phyloP scores from a whole-genome alignment of 2,329 filamentous ascomycete genomes.

The Monosporascus cannonballus region DNA sequence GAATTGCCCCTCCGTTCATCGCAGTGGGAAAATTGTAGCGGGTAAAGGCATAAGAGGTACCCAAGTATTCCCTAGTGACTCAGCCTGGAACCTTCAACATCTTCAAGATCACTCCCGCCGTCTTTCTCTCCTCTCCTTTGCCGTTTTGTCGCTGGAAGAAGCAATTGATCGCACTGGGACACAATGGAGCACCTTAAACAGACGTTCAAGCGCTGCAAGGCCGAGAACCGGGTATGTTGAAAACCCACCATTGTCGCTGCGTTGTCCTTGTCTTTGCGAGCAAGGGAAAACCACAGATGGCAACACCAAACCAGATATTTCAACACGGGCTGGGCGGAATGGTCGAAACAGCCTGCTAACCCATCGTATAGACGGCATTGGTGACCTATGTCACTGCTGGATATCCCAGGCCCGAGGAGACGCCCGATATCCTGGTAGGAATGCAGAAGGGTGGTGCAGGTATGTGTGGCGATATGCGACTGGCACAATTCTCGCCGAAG shows the following conservation, averaged over 20 bases:
- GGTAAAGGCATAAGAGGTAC: neutral
- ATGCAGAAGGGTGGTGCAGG: slow-evolving; percentile 91
- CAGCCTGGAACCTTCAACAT: neutral
- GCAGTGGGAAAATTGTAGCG: neutral
- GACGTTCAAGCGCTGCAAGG: slow-evolving; percentile 56
- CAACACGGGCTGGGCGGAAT: too few relatives aligned
- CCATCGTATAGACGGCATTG: slow-evolving; percentile 60
- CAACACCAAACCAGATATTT: neutral
- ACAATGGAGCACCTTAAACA: slow-evolving; percentile 53
- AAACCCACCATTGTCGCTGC: neutral
- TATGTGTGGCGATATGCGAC: slow-evolving; percentile 34
- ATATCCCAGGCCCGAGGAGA: slow-evolving; percentile 76
- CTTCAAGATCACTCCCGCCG: neutral
- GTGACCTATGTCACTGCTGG: slow-evolving; percentile 96
- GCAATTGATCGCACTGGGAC: slow-evolving; percentile 10
- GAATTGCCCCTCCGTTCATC: neutral
- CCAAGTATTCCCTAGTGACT: neutral
- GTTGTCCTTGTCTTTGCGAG: slow-evolving; percentile 1
- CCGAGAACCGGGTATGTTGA: slow-evolving; percentile 46
- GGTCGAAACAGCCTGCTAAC: slow-evolving; percentile 3
- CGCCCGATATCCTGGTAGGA: slow-evolving; percentile 75
- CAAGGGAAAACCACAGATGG: neutral
- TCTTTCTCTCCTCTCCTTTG: neutral
- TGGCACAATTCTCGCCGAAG: neutral
- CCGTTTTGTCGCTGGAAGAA: slow-evolving; percentile 1